phyloP scores from a whole-genome alignment of 1,284 basidiomycete species.

The Gomphus bonarii region DNA sequence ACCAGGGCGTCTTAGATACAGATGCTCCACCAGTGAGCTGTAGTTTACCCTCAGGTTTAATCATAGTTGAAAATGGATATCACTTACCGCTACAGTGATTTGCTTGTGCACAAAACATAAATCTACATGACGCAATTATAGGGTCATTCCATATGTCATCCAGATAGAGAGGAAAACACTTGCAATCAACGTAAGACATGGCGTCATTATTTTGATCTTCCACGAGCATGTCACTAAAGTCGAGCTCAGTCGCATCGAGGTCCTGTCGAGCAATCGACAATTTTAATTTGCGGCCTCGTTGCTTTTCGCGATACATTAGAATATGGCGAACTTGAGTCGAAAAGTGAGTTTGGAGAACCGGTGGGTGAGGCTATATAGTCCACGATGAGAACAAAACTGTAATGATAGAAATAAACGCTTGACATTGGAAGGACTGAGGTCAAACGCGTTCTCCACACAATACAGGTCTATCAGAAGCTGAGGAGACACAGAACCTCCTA shows the following conservation, averaged over 20 bases:
- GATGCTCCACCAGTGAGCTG: constrained; percentile 3
- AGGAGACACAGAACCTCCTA: constrained; percentile 76
- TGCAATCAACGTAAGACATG: constrained; percentile 83
- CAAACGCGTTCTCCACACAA: constrained; percentile 69
- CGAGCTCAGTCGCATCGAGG: constrained; percentile 88
- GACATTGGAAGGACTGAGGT: constrained; percentile 69
- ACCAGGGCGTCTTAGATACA: neutral
- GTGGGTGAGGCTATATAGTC: constrained; percentile 41
- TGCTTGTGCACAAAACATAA: constrained; percentile 46
- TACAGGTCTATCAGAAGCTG: constrained; percentile 82
- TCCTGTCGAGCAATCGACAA: constrained; percentile 86
- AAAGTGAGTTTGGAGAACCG: constrained; percentile 64
- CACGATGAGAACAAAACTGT: neutral
- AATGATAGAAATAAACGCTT: constrained; percentile 16
- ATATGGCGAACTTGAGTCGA: constrained; percentile 85
- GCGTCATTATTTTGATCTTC: constrained; percentile 97
- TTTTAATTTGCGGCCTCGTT: constrained; percentile 50
- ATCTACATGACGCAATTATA: constrained; percentile 23
- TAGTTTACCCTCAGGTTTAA: neutral
- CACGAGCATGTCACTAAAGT: constrained; percentile 93
- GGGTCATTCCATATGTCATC: neutral
- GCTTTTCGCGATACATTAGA: constrained; percentile 55
- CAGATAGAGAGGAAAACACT: constrained; percentile 22
- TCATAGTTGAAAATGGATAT: neutral
- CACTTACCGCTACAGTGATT: constrained; percentile 52